phyloP scores from a whole-genome alignment of 441 rosid genomes.

The Theobroma grandiflorum region DNA sequence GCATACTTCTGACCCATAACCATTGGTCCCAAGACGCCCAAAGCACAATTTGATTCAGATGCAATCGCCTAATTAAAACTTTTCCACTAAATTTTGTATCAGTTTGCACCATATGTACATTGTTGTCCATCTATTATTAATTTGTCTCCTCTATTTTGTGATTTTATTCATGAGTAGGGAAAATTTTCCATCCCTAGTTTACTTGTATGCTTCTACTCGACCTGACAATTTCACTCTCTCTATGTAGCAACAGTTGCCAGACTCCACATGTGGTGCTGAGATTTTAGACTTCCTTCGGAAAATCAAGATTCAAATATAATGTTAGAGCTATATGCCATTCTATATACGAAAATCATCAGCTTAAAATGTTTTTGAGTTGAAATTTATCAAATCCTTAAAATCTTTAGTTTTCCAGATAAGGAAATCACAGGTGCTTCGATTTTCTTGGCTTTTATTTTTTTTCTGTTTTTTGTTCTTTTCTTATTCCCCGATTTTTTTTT shows the following conservation, averaged over 20 bases:
- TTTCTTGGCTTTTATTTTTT: too few relatives aligned
- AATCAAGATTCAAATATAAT: not conserved
- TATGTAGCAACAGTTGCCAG: not conserved
- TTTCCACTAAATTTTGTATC: conserved; percentile 4
- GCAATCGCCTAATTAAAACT: not conserved
- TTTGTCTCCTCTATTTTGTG: not conserved
- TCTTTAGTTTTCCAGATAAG: not conserved
- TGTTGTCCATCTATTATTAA: conserved; percentile 9
- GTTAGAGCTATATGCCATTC: not conserved
- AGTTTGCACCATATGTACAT: conserved; percentile 22
- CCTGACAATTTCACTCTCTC: not conserved
- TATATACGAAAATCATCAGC: not conserved
- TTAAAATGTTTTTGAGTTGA: not conserved
- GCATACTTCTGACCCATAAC: not conserved
- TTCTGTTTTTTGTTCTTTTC: too few relatives aligned
- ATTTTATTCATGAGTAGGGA: not conserved
- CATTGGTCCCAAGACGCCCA: conserved; percentile 1
- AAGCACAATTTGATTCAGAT: not conserved
- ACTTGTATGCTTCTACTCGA: not conserved
- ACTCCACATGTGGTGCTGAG: not conserved
- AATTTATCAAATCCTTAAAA: not conserved
- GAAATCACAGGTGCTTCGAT: not conserved
- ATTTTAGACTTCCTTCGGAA: not conserved
- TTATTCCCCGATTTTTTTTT: too few relatives aligned
- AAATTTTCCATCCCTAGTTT: not conserved